Percentiles rank a stretch among this genome's conserved stretches.
These are phyloP conservation scores for Rhodamnia argentea DNA, from an alignment of 345 rosid genomes.

Conservation along the genomic window DNA sequence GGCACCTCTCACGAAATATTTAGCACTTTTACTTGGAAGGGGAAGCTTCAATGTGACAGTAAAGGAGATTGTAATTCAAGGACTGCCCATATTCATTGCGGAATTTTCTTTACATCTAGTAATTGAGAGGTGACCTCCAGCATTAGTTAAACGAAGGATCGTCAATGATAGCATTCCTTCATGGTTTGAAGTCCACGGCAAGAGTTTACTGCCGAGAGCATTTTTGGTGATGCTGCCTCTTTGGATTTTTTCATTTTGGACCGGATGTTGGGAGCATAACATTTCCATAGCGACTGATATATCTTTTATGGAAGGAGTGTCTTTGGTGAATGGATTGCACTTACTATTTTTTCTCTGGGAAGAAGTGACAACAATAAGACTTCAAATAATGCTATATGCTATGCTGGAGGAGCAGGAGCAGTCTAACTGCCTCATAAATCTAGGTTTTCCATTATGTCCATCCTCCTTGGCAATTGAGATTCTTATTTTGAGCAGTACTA, in stretches of 20 bases:
- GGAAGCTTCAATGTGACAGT: not conserved
- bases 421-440: not conserved
- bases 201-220: not conserved
- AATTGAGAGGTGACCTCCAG: not conserved
- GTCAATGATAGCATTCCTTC: not conserved
- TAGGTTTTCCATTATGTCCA: not conserved
- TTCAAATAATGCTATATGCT: not conserved
- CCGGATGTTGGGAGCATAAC: not conserved
- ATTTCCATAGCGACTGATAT: not conserved
- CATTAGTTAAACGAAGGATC: not conserved
- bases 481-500: not conserved
- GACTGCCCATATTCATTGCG: not conserved
- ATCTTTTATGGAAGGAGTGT: not conserved
- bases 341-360: not conserved
- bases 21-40: not conserved
- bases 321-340: not conserved
- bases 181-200: not conserved
- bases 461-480: not conserved
- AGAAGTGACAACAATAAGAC: not conserved
- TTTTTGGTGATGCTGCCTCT: not conserved
- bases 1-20: not conserved
- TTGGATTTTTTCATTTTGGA: not conserved
- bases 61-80: not conserved
- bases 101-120: not conserved
- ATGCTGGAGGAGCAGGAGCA: not conserved